phyloP scores from a whole-genome alignment of 2,329 filamentous ascomycete species.

The Nakataea oryzae region DNA sequence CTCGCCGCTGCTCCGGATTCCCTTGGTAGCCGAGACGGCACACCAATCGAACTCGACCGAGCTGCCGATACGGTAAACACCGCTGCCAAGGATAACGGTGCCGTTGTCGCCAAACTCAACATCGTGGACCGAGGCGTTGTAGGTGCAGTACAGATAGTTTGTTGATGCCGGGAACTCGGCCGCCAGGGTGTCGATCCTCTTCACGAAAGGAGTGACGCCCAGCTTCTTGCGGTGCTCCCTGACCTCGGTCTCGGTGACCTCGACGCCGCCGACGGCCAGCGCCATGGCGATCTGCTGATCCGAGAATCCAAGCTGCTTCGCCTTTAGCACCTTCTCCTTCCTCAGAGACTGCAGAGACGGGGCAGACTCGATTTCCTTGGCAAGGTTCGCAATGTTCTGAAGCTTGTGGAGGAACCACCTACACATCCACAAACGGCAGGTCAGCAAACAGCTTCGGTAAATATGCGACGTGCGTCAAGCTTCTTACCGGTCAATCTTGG shows the following conservation, averaged over 20 bases:
- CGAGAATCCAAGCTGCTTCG: conserved; percentile 97
- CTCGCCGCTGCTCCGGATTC: conserved; percentile 76
- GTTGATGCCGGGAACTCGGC: conserved; percentile 93
- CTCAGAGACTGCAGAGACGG: conserved; percentile 76
- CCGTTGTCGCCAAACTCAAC: conserved; percentile 90
- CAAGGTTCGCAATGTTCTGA: conserved; percentile 90
- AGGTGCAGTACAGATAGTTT: conserved; percentile 96
- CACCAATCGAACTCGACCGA: conserved; percentile 99
- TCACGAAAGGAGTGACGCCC: conserved; percentile 89
- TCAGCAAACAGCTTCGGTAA: neutral
- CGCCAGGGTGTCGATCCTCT: conserved; percentile 95
- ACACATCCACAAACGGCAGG: neutral
- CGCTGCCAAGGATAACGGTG: conserved; percentile 79
- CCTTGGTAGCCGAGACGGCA: conserved; percentile 79
- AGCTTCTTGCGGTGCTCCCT: conserved; percentile 76
- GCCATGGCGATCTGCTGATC: conserved; percentile 88
- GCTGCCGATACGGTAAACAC: conserved; percentile 94
- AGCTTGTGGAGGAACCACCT: conserved; percentile 73
- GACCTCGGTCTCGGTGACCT: conserved; percentile 76
- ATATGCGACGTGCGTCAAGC: neutral
- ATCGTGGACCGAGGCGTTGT: conserved; percentile 91
- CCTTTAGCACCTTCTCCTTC: conserved; percentile 78
- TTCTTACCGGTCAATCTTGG: conserved; percentile 48
- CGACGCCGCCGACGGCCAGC: conserved; percentile 39
- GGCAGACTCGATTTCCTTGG: conserved; percentile 71